Evolutionary conservation across 257 asterid genomes (phyloP).

Genomic region (Anisodus tanguticus): DNA sequence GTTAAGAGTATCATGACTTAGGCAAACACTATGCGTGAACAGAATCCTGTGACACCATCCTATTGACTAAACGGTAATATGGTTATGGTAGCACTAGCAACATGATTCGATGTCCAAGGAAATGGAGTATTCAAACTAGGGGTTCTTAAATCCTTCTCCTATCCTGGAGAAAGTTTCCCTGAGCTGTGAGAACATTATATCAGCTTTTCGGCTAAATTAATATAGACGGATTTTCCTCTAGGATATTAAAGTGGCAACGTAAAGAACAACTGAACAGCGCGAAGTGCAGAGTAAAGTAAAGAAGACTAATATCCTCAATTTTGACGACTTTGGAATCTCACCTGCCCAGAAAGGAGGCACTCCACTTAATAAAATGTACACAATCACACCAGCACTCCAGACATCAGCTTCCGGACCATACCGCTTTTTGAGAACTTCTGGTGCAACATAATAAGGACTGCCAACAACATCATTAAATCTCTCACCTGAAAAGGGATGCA

Average conservation of each 20-base stretch:
- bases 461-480: slow-evolving; percentile 86
- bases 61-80: background rate
- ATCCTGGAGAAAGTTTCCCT: background rate
- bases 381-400: slow-evolving; percentile 98
- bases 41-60: background rate
- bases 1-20: background rate
- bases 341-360: slow-evolving; percentile 99
- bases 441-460: slow-evolving; percentile 97
- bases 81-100: background rate
- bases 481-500: slow-evolving; percentile 60
- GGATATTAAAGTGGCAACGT: background rate
- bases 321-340: slow-evolving; percentile 41
- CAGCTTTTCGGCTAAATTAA: background rate
- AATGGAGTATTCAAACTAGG: background rate
- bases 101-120: background rate
- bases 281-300: background rate
- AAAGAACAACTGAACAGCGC: background rate
- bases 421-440: slow-evolving; percentile 85
- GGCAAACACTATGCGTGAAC: background rate
- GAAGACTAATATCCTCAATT: background rate
- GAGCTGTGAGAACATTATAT: background rate
- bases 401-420: slow-evolving; percentile 96
- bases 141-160: background rate
- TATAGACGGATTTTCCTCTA: background rate
- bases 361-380: slow-evolving; percentile 90